phyloP scores from a whole-genome alignment of 768 basidiomycete genomes.

The Mycena rebaudengoi region DNA sequence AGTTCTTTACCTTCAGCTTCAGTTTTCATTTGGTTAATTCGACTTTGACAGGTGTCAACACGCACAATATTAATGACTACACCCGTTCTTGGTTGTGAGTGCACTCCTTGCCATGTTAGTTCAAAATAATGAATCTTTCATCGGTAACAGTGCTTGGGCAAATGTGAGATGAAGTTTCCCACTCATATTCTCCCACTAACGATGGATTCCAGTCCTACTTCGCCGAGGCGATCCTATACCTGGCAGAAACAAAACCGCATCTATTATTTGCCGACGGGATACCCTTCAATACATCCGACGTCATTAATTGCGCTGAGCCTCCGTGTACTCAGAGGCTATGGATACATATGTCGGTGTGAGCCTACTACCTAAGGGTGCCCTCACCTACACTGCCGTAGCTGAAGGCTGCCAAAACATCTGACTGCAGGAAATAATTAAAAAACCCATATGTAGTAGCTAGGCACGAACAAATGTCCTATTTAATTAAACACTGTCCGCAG shows the following conservation, averaged over 20 bases:
- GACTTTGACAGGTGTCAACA: conserved; percentile 4
- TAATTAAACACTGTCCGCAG: too few species aligned
- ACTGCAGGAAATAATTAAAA: too few species aligned
- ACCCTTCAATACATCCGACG: conserved; percentile 2
- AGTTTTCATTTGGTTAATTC: background rate
- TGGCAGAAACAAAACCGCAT: conserved; percentile 22
- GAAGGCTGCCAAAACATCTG: too few species aligned
- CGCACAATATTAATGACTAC: conserved; percentile 14
- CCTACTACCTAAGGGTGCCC: too few species aligned
- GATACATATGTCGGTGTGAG: too few species aligned
- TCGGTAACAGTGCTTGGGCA: conserved; percentile 16
- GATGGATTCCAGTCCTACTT: conserved; percentile 20
- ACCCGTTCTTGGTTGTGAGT: conserved; percentile 28
- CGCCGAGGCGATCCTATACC: conserved; percentile 21
- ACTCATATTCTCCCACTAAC: background rate
- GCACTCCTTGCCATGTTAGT: background rate
- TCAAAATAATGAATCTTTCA: background rate
- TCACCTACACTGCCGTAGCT: too few species aligned
- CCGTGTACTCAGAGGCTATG: too few species aligned
- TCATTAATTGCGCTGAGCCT: too few species aligned
- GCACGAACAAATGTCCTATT: too few species aligned
- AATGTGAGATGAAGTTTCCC: conserved; percentile 12
- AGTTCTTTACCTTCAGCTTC: too few species aligned
- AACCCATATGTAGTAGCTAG: too few species aligned
- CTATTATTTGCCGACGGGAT: conserved; percentile 17